phyloP scores from a whole-genome alignment of 345 rosid genomes.

The Salix koriyanagi region DNA sequence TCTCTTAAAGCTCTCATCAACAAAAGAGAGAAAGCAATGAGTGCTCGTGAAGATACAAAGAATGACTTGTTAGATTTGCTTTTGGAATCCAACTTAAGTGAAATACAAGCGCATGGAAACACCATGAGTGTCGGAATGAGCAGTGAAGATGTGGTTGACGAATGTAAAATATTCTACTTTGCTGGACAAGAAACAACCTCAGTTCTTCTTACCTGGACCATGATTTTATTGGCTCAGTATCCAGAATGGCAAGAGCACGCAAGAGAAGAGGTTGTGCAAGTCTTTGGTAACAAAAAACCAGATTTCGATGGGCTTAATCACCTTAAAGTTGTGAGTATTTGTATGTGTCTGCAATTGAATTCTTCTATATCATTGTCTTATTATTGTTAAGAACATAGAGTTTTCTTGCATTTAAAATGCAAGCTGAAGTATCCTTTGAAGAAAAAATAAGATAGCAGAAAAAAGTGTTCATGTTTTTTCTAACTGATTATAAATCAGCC shows the following conservation, averaged over 20 bases:
- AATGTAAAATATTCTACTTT: slow-evolving; percentile 23
- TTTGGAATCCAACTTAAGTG: slow-evolving; percentile 35
- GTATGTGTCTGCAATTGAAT: not conserved
- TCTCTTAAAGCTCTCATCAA: slow-evolving; percentile 28
- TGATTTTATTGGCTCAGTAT: slow-evolving; percentile 17
- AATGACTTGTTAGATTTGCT: slow-evolving; percentile 45
- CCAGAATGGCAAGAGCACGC: slow-evolving; percentile 12
- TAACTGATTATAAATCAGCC: too few species aligned
- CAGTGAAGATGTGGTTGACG: slow-evolving; percentile 27
- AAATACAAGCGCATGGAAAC: slow-evolving; percentile 26
- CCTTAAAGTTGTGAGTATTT: slow-evolving; percentile 18
- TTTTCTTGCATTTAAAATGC: too few species aligned
- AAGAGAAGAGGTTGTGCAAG: slow-evolving; percentile 16
- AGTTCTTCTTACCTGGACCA: slow-evolving; percentile 16
- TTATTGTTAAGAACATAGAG: too few species aligned
- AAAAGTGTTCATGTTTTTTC: too few species aligned
- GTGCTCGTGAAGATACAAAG: slow-evolving; percentile 23
- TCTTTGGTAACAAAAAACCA: slow-evolving; percentile 11
- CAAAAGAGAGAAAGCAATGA: slow-evolving; percentile 36
- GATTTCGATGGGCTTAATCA: slow-evolving; percentile 15
- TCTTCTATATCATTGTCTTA: too few species aligned
- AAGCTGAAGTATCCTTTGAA: not conserved
- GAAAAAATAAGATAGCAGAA: too few species aligned
- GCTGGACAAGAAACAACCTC: slow-evolving; percentile 25
- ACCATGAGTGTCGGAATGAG: slow-evolving; percentile 27